Evolutionary conservation across 306 rosid genomes (phyloP).

Genomic region (Gastrolobium villosum): DNA sequence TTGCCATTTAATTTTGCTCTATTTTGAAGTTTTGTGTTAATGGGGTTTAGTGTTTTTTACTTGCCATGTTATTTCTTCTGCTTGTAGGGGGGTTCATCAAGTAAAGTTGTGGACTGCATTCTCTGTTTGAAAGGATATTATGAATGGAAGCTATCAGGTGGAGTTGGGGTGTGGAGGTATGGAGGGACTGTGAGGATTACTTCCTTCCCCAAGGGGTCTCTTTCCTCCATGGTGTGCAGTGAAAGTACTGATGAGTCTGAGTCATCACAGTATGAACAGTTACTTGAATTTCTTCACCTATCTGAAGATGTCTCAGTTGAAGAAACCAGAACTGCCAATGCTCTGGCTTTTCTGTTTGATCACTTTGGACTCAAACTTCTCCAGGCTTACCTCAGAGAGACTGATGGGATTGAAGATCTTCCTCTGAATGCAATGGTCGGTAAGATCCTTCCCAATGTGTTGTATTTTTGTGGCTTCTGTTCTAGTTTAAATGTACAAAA

Average conservation of each 20-base stretch:
- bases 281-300: constrained; percentile 75
- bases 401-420: constrained; percentile 65
- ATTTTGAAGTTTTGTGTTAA: not conserved
- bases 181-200: constrained; percentile 96
- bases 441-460: constrained; percentile 64
- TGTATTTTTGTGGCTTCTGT: constrained; percentile 14
- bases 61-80: not conserved
- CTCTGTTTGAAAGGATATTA: constrained; percentile 93
- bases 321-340: constrained; percentile 76
- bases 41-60: not conserved
- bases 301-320: constrained; percentile 75
- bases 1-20: not conserved
- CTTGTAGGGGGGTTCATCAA: constrained; percentile 85
- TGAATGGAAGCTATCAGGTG: constrained; percentile 94
- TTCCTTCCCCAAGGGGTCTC: constrained; percentile 74
- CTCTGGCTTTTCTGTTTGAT: constrained; percentile 84
- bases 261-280: constrained; percentile 77
- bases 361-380: constrained; percentile 86
- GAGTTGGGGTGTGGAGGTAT: constrained; percentile 97
- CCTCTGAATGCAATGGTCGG: constrained; percentile 98
- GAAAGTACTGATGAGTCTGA: constrained; percentile 82
- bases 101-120: constrained; percentile 96
- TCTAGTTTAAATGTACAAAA: not conserved
- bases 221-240: constrained; percentile 59
- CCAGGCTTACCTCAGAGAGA: constrained; percentile 83